Base-by-base conservation (phyloP, 192 early-diverging fungal species). In the Linnemannia elongata region DNA sequence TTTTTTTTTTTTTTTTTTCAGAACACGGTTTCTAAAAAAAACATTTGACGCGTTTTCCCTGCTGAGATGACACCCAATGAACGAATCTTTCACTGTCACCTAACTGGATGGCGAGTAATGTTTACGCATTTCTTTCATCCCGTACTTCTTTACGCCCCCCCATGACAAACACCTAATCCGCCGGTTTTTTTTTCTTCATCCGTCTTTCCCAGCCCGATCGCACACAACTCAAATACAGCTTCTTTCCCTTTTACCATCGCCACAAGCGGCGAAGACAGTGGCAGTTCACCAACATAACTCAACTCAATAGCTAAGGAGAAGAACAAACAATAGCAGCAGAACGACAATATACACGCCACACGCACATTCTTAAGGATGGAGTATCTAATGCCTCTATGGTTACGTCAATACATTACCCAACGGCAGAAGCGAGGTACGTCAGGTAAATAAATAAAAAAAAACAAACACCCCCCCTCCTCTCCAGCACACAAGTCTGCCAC, bases 351-450 rank as follows among this genome's bases (percentile, higher is more conserved):
- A 27, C 38, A 38, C 38, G 38, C 38, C 1, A 41, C 39, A 36
- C 45, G 2, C 36, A 24, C 71, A 60, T 36, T 49, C 18, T 27
- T 15, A 2, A 35, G 2, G 38, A 86, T 86, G 83, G 75, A 86
- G 24, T 79, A 76, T 39, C 74, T 86, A 15, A 36, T 86, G 20
- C 83, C 83, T 17, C 57, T 86, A 8, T 86, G 83, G 83, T 38
- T 86, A 13, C 83, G 83, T 15, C 83, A 86, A 35, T 86, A 86
- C 45, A 22, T 86, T 12, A 54, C 41, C 75, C 83, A 86, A 68
- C 69, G 83, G 3, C 74, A 86, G 71, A 86, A 79, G 77, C 81
- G 81, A 82, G 78, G 77, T 79, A 79, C 68, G 77, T 79, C 77
- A 71, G 68, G 73, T 71, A 79, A 79, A 42, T 7, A 63, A 24